Conservation (phyloP, 306 rosid species). For the Spatholobus suberectus region DNA sequence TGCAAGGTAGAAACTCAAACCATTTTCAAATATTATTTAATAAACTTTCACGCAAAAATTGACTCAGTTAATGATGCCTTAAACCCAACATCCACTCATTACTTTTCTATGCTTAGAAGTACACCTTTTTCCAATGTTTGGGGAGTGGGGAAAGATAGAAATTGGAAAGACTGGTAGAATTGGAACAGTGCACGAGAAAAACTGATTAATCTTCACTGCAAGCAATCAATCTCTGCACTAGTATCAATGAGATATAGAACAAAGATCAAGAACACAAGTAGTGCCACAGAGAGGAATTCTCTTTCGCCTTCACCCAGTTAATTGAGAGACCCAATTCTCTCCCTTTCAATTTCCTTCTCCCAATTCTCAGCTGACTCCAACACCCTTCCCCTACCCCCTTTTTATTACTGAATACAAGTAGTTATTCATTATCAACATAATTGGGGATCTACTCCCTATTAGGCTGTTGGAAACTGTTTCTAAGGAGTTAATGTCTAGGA, state of each 20-base stretch:
- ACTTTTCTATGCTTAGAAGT: not conserved
- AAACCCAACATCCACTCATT: conserved; percentile 14
- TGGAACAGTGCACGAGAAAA: not conserved
- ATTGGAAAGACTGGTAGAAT: not conserved
- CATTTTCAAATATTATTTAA: conserved; percentile 25
- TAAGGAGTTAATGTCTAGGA: too few species aligned
- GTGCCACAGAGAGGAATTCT: not conserved
- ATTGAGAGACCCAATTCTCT: not conserved
- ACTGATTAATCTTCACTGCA: not conserved
- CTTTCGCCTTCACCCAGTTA: not conserved
- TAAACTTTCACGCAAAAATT: conserved; percentile 11
- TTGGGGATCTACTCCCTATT: not conserved
- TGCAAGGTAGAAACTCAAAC: not conserved
- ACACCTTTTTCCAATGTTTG: not conserved
- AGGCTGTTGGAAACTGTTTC: too few species aligned
- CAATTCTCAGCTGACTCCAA: not conserved
- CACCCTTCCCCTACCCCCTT: not conserved
- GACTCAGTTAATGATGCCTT: conserved; percentile 16
- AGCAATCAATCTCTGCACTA: not conserved
- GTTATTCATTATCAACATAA: not conserved
- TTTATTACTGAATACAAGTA: not conserved
- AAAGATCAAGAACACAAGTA: not conserved
- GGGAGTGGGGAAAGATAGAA: not conserved
- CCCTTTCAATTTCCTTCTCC: not conserved
- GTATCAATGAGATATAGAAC: not conserved